Percentiles rank a stretch among this genome's conserved stretches.
phyloP scores from a whole-genome alignment of 2,329 filamentous ascomycete species.

The Botrytis cinerea region DNA sequence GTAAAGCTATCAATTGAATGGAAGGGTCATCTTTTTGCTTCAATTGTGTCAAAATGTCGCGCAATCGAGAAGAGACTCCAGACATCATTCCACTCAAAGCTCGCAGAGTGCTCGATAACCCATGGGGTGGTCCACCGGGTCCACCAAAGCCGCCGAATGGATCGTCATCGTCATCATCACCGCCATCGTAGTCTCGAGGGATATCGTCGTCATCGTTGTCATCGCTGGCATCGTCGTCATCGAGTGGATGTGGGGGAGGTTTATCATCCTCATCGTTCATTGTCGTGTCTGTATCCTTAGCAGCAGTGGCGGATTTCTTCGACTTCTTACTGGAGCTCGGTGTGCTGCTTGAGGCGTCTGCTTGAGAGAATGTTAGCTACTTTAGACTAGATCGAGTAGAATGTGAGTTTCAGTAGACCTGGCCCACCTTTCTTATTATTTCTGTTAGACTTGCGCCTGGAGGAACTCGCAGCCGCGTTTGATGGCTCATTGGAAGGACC shows the following conservation, averaged over 20 bases:
- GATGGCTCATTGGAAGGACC: slow-evolving; percentile 61
- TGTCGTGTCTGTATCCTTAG: slow-evolving; percentile 69
- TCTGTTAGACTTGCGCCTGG: slow-evolving; percentile 72
- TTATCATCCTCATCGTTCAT: slow-evolving; percentile 49
- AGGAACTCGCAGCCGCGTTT: slow-evolving; percentile 58
- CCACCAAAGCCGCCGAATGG: slow-evolving; percentile 69
- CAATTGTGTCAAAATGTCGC: slow-evolving; percentile 74
- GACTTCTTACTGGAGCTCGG: slow-evolving; percentile 41
- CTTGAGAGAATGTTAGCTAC: slow-evolving; percentile 29
- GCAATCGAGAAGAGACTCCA: slow-evolving; percentile 75
- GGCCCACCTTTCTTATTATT: slow-evolving; percentile 63
- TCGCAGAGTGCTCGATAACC: slow-evolving; percentile 77
- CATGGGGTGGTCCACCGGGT: slow-evolving; percentile 60
- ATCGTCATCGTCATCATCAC: slow-evolving; percentile 60
- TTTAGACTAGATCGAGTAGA: slow-evolving; percentile 43
- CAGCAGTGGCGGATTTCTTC: slow-evolving; percentile 59
- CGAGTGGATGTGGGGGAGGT: slow-evolving; percentile 30
- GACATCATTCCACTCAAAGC: slow-evolving; percentile 92
- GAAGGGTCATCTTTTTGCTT: slow-evolving; percentile 83
- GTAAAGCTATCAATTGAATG: slow-evolving; percentile 85
- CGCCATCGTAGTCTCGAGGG: slow-evolving; percentile 51
- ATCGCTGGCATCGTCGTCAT: slow-evolving; percentile 51
- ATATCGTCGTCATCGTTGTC: slow-evolving; percentile 66
- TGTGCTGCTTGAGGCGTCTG: slow-evolving; percentile 42
- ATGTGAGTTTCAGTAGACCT: slow-evolving; percentile 44